phyloP scores from a whole-genome alignment of 208 protist species.

The Crithidia acanthocephali region DNA sequence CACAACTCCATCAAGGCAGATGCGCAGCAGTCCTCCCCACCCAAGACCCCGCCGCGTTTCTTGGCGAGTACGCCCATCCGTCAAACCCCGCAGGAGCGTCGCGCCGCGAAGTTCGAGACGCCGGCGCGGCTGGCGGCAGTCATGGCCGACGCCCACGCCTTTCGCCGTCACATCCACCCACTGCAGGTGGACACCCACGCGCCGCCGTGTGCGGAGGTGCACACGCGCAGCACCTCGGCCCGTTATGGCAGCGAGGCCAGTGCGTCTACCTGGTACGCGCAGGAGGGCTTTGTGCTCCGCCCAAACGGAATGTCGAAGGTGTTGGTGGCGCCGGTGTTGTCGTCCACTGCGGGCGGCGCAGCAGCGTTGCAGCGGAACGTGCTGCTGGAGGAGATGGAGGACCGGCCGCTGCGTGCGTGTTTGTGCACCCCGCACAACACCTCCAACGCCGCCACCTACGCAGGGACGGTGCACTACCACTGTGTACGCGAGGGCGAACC shows the following conservation, averaged over 20 bases:
- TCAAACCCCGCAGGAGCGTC: constrained; percentile 35
- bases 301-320: constrained; percentile 27
- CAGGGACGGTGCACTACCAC: constrained; percentile 83
- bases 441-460: constrained; percentile 39
- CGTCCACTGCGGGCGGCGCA: not conserved
- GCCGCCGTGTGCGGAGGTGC: constrained; percentile 26
- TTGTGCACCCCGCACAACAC: constrained; percentile 83
- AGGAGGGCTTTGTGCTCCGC: constrained; percentile 26
- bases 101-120: constrained; percentile 25
- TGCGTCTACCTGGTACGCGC: constrained; percentile 22
- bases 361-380: constrained; percentile 7
- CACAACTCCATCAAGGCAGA: not conserved
- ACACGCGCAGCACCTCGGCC: constrained; percentile 9
- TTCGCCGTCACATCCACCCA: constrained; percentile 26
- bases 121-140: constrained; percentile 27
- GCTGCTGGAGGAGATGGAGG: constrained; percentile 27
- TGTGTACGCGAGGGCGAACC: constrained; percentile 60
- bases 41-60: not conserved
- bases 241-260: not conserved
- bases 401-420: constrained; percentile 55
- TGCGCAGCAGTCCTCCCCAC: not conserved
- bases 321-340: constrained; percentile 28
- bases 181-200: constrained; percentile 21
- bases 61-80: not conserved
- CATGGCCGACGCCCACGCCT: constrained; percentile 35